A percentile compares a stretch with the other conserved stretches of the same genome.
Evolutionary conservation across 2,329 filamentous ascomycete genomes (phyloP).

Genomic region (Pleurostoma richardsiae): DNA sequence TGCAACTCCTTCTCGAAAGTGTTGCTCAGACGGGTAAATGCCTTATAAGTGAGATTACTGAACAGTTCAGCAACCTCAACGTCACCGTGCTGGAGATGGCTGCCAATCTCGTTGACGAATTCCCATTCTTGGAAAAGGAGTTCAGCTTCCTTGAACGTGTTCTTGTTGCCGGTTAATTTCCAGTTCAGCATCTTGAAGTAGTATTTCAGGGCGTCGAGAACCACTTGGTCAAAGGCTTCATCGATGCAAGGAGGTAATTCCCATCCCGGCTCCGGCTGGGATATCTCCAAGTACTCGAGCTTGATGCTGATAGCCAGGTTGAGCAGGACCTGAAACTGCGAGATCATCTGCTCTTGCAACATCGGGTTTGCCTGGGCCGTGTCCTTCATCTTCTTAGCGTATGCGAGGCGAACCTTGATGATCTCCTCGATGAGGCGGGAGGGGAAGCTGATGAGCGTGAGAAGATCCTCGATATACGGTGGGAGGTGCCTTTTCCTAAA

Average conservation of each 20-base stretch:
- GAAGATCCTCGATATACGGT: slow-evolving; percentile 91
- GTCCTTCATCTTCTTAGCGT: slow-evolving; percentile 93
- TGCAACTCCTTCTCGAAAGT: slow-evolving; percentile 92
- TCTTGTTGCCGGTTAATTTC: slow-evolving; percentile 96
- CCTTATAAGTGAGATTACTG: slow-evolving; percentile 88
- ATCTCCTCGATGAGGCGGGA: slow-evolving; percentile 95
- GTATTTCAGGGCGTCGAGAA: slow-evolving; percentile 89
- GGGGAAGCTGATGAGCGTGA: slow-evolving; percentile 95
- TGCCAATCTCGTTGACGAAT: slow-evolving; percentile 89
- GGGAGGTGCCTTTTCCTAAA: slow-evolving; percentile 89
- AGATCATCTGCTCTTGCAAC: slow-evolving; percentile 97
- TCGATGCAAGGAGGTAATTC: slow-evolving; percentile 94
- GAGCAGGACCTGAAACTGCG: slow-evolving; percentile 90
- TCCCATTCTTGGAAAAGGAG: slow-evolving; percentile 97
- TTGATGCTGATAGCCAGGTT: slow-evolving; percentile 92
- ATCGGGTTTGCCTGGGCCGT: slow-evolving; percentile 86
- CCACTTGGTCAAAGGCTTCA: slow-evolving; percentile 88
- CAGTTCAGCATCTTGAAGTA: slow-evolving; percentile 99
- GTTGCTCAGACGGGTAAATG: slow-evolving; percentile 77
- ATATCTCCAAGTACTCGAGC: slow-evolving; percentile 77
- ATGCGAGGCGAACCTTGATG: slow-evolving; percentile 84
- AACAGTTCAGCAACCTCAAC: slow-evolving; percentile 98
- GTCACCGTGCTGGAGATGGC: slow-evolving; percentile 86
- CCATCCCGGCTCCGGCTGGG: slow-evolving; percentile 86
- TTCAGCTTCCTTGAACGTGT: slow-evolving; percentile 98